Percentiles rank a stretch among this genome's conserved stretches.
These are phyloP conservation scores for Scenedesmus sp. DNA, from an alignment of 163 green algal species.

Conservation along the genomic window DNA sequence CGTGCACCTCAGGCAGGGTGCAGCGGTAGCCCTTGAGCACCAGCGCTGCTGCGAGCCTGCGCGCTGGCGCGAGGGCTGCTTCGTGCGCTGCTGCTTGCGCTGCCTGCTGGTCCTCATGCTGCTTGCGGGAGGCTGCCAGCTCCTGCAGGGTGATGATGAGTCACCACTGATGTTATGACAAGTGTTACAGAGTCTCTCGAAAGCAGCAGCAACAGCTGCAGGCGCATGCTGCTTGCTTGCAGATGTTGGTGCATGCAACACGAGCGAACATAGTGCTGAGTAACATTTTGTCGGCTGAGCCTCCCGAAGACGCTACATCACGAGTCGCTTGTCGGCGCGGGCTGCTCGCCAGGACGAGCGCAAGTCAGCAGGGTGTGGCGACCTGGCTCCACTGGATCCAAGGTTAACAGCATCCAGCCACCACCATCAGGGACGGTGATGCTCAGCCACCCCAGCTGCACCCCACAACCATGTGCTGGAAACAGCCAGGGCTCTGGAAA, in stretches of 20 bases:
- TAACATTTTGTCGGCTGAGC: too few species aligned
- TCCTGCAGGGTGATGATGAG: constrained; percentile 2
- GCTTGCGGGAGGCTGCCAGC: not conserved
- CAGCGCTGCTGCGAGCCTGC: constrained; percentile 39
- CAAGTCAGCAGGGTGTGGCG: too few species aligned
- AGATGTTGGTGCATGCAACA: not conserved
- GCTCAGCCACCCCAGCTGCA: too few species aligned
- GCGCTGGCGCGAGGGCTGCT: constrained; percentile 24
- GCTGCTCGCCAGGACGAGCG: too few species aligned
- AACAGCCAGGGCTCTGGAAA: too few species aligned
- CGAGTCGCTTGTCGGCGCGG: too few species aligned
- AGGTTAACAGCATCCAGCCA: too few species aligned
- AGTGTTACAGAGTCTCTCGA: not conserved
- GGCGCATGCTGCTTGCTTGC: not conserved
- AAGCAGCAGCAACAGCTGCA: not conserved
- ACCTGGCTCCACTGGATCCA: too few species aligned
- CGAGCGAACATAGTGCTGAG: not conserved
- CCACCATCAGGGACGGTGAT: too few species aligned
- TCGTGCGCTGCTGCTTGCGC: constrained; percentile 28
- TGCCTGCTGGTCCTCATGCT: not conserved
- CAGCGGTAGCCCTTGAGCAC: constrained; percentile 33
- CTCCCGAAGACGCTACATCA: too few species aligned
- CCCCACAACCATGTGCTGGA: too few species aligned
- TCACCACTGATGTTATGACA: not conserved
- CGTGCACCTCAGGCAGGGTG: constrained; percentile 34